Evolutionary conservation across 2,329 filamentous ascomycete genomes (phyloP), one percentile per base, ranked within the genome.

Genomic region (Massarina eburnea): DNA sequence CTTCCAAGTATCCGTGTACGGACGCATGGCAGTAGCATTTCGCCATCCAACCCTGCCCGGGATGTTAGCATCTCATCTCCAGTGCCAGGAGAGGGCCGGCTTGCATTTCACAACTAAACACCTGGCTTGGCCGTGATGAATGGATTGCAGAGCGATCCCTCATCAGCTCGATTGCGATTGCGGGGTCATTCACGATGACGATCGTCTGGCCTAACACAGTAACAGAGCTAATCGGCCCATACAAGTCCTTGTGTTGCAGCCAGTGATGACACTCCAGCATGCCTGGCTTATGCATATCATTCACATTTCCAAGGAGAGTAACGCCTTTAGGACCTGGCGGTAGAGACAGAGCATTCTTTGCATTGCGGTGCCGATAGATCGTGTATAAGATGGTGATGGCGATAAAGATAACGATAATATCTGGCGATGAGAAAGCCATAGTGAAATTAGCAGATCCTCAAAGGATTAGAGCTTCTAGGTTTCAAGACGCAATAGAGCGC

Each of bases 271-370:
- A 73, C 41, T 76, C 74, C 8, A 64, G 67, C 30, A 51, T 51
- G 0, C 65, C 68, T 8, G 62, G 45, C 0, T 67, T 58, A 0
- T 78, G 78, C 9, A 81, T 59, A 49, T 81, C 77, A 1, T 54
- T 49, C 14, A 80, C 50, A 52, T 81, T 81, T 3, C 79, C 79
- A 3, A 81, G 22, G 0, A 81, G 12, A 0, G 76, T 76, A 6
- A 75, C 56, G 0, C 70, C 70, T 29, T 67, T 76, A 0, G 79
- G 80, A 0, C 80, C 80, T 1, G 79, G 79, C 1, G 78, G 79
- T 0, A 78, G 58, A 2, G 65, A 59, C n/a, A 44, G 46, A 5
- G 32, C 51, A 44, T 52, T 27, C 27, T 14, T 30, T 14, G 12
- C 5, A 8, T 30, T 8, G 4, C 12, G 12, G 12, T 30, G n/a